Conservation (phyloP, 2,329 filamentous ascomycete species). For the Lecanosticta acicola region DNA sequence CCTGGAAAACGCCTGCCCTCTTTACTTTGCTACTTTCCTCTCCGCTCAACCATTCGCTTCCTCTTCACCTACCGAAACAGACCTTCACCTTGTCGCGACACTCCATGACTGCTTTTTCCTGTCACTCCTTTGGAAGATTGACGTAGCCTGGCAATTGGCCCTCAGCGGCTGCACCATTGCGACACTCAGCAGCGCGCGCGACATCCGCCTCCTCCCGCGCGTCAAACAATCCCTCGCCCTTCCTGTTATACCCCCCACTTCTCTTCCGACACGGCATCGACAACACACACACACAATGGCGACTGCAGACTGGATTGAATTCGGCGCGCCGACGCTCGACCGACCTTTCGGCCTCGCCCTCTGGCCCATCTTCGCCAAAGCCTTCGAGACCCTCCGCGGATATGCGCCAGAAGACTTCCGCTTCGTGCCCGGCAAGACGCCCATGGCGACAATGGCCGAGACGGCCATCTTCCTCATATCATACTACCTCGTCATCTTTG, state of each 20-base stretch:
- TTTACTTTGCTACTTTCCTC: too few relatives aligned
- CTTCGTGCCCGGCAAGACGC: slow-evolving; percentile 74
- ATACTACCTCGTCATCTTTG: slow-evolving; percentile 93
- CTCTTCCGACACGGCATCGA: not conserved
- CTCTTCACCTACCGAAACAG: not conserved
- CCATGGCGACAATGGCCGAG: slow-evolving; percentile 83
- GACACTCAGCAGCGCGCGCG: slow-evolving; percentile 6
- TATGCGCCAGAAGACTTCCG: slow-evolving; percentile 81
- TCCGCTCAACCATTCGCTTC: not conserved
- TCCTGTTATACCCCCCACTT: not conserved
- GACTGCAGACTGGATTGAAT: slow-evolving; percentile 48
- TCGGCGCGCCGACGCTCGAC: slow-evolving; percentile 70
- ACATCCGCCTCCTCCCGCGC: slow-evolving; percentile 6
- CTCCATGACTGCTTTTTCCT: not conserved
- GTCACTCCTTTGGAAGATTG: slow-evolving; percentile 6
- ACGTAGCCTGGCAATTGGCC: not conserved
- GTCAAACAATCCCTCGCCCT: not conserved
- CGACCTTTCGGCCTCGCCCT: slow-evolving; percentile 84
- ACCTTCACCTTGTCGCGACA: not conserved
- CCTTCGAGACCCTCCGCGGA: slow-evolving; percentile 68
- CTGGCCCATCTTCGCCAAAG: slow-evolving; percentile 93
- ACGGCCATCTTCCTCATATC: slow-evolving; percentile 72
- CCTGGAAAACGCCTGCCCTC: not conserved
- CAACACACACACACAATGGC: slow-evolving; percentile 37
- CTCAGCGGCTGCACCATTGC: slow-evolving; percentile 4